Conservation (phyloP, 2,329 filamentous ascomycete genomes). For the Ceratocystis eucalypticola region DNA sequence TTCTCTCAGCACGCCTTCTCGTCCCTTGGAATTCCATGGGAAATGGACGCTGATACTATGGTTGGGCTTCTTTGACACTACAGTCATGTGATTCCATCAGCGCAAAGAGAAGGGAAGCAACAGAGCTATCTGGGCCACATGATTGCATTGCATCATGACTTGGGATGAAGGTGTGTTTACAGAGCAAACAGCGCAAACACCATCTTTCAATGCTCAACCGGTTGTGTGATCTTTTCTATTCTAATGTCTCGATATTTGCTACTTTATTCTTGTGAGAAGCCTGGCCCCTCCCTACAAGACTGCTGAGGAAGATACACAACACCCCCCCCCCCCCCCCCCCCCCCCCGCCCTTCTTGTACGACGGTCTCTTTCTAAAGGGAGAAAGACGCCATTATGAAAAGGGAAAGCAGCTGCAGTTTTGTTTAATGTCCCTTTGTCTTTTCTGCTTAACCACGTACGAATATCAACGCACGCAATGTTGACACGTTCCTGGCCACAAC, state of each 20-base stretch:
- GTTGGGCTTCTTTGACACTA: neutral
- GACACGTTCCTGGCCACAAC: neutral
- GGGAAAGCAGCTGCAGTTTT: neutral
- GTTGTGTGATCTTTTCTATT: neutral
- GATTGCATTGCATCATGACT: neutral
- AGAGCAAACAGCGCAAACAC: neutral
- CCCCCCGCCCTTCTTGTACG: neutral
- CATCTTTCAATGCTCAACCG: neutral
- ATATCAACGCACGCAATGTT: neutral
- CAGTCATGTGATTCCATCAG: neutral
- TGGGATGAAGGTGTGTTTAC: neutral
- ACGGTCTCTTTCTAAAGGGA: neutral
- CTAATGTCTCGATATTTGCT: neutral
- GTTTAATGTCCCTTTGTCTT: constrained; percentile 3
- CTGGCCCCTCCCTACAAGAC: too few species aligned
- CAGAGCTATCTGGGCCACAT: neutral
- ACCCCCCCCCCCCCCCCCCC: neutral
- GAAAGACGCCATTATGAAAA: neutral
- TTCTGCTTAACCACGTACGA: neutral
- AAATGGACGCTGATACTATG: neutral
- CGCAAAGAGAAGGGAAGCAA: neutral
- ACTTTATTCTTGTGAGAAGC: neutral
- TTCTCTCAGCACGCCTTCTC: too few species aligned
- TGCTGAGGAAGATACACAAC: neutral
- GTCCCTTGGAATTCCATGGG: too few species aligned